Evolutionary conservation across 306 rosid species (phyloP).

Genomic region (Luffa acutangula): DNA sequence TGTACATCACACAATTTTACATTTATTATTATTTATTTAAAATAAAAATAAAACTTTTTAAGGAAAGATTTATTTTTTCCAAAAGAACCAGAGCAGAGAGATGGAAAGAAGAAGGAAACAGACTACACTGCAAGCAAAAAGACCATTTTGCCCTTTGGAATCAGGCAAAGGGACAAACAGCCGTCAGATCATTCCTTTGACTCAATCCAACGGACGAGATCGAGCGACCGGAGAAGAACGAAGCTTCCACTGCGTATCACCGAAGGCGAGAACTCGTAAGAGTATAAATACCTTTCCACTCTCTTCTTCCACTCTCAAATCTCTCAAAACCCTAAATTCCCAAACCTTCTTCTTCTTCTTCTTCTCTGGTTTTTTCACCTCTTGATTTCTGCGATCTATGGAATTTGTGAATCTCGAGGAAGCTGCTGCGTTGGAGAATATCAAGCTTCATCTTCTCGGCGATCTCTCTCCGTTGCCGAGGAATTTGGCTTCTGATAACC

Average conservation of each 20-base stretch:
- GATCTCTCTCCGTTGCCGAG: constrained; percentile 37
- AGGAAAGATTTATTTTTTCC: background rate
- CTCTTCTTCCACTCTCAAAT: background rate
- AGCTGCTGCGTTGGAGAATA: constrained; percentile 22
- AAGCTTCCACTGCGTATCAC: background rate
- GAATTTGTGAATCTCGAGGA: constrained; percentile 21
- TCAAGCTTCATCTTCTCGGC: constrained; percentile 53
- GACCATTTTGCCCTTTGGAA: background rate
- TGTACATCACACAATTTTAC: background rate
- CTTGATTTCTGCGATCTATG: background rate
- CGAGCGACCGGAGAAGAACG: background rate
- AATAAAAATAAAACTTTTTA: no score
- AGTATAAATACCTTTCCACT: background rate
- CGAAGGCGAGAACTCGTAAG: background rate
- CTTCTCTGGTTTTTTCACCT: background rate
- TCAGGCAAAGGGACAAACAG: background rate
- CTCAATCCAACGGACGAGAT: background rate
- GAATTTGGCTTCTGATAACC: background rate
- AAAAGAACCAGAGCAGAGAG: background rate
- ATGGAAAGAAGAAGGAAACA: background rate
- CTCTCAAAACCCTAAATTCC: background rate
- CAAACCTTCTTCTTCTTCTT: background rate
- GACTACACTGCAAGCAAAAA: background rate
- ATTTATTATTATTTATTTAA: background rate
- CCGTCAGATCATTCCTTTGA: constrained; percentile 2